These are phyloP conservation scores for Vararia minispora DNA, from an alignment of 768 basidiomycete species.

Conservation along the genomic window DNA sequence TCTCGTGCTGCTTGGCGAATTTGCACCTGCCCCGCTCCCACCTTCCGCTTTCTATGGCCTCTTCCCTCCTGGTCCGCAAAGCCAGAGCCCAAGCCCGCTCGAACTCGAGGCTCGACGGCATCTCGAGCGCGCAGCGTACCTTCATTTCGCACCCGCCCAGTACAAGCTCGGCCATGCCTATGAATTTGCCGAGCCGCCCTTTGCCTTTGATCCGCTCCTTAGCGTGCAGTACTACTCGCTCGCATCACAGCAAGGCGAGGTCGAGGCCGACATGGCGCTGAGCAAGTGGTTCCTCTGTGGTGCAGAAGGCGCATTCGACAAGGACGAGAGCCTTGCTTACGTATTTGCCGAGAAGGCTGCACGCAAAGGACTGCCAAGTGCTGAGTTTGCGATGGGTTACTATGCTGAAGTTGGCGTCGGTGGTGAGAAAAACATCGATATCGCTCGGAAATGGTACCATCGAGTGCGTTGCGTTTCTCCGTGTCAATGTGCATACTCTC, in stretches of 20 bases:
- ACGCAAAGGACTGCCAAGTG: constrained; percentile 59
- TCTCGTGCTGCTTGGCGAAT: constrained; percentile 79
- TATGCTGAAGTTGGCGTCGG: constrained; percentile 92
- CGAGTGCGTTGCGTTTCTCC: constrained; percentile 28
- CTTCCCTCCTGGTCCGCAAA: constrained; percentile 39
- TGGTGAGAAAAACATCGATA: constrained; percentile 45
- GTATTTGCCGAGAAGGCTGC: constrained; percentile 89
- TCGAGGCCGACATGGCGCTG: constrained; percentile 93
- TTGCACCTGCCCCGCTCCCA: constrained; percentile 51
- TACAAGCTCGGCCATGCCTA: constrained; percentile 90
- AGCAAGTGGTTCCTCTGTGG: constrained; percentile 97
- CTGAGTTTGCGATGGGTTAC: constrained; percentile 94
- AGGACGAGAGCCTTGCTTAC: constrained; percentile 76
- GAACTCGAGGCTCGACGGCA: constrained; percentile 59
- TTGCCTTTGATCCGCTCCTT: constrained; percentile 79
- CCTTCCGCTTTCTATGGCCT: constrained; percentile 39
- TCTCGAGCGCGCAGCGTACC: constrained; percentile 77
- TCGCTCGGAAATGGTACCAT: constrained; percentile 71
- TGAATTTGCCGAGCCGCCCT: constrained; percentile 81
- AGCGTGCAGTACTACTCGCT: constrained; percentile 85
- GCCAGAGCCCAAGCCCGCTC: no score
- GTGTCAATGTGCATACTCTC: not conserved
- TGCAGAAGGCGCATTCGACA: constrained; percentile 63
- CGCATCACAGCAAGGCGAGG: constrained; percentile 76
- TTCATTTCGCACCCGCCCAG: constrained; percentile 77